Evolutionary conservation across 306 rosid genomes (phyloP), one percentile per base, ranked within the genome.

Genomic region (Gastrolobium villosum): DNA sequence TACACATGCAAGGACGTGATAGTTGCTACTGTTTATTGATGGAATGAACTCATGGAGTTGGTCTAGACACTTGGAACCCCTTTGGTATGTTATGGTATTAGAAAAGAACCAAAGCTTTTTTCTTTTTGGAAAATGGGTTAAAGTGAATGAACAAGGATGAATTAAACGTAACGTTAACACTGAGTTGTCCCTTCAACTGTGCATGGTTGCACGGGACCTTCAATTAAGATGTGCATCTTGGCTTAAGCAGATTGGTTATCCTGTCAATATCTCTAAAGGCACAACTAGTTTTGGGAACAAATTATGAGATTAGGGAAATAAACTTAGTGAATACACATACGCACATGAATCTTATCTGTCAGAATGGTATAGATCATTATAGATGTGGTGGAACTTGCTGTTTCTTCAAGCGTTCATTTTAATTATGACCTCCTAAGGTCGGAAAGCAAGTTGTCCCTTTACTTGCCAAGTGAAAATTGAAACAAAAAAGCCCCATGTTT

Each of bases 381-480:
- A 53, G 48, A 78, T 39, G 62, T 43, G 34, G 73, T 8, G 39
- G 77, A 78, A 59, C 35, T 79, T 65, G 87, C 71, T 52, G 81
- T 75, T 65, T 68, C 86, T 86, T 82, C 2, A 80, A 80, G 82
- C 26, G 45, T 68, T 79, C 26, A 28, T 39, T 69, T 60, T 66
- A 72, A 82, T 82, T 53, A 82, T 74, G 73, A 75, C 15, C 30
- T n/a, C 11, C 80, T 20, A 59, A 10, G 67, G 74, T 75, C 65
- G 56, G 65, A 83, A 79, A 86, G 82, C 78, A 72, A 54, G 80
- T 56, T 85, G 81, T 52, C 15, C 71, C 67, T 62, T 66, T 43
- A 63, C 71, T 60, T 82, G 85, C 55, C 78, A 75, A 75, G 63
- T 60, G 62, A 55, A 83, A 66, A 31, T 30, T 48, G 70, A 82